phyloP scores from a whole-genome alignment of 768 basidiomycete species.

The Candolleomyces aberdarensis region DNA sequence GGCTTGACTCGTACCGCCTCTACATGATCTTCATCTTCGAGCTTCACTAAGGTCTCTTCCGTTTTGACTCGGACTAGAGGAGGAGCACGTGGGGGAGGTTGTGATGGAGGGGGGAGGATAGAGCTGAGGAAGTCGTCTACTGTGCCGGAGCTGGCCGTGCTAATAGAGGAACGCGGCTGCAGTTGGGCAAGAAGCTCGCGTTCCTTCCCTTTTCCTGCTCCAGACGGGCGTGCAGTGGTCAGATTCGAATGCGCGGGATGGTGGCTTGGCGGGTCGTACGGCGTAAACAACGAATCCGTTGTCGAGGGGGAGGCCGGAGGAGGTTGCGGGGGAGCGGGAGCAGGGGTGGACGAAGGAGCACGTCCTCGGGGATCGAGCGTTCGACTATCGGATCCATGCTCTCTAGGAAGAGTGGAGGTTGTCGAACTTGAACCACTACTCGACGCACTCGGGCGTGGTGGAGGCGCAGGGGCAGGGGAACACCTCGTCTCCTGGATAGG shows the following conservation, averaged over 20 bases:
- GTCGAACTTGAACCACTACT: background rate
- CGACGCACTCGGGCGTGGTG: background rate
- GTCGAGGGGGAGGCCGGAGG: background rate
- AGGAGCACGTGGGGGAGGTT: background rate
- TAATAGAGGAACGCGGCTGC: background rate
- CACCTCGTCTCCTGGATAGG: no score
- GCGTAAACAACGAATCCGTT: background rate
- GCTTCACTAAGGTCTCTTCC: background rate
- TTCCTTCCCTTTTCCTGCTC: background rate
- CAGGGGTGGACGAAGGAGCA: background rate
- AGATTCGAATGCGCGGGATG: background rate
- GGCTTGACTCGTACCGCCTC: background rate
- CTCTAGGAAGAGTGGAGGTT: no score
- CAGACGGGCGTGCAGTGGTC: background rate
- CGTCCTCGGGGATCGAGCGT: background rate
- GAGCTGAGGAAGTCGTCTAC: background rate
- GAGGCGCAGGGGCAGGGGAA: background rate
- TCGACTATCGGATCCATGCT: no score
- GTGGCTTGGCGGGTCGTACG: background rate
- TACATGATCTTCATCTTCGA: background rate
- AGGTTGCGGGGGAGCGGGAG: background rate
- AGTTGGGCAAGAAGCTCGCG: background rate
- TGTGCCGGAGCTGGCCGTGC: background rate
- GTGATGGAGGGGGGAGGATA: background rate
- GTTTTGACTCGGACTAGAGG: background rate